Evolutionary conservation across 805 yeast species (phyloP).

Genomic region (Ascoidea tarda): DNA sequence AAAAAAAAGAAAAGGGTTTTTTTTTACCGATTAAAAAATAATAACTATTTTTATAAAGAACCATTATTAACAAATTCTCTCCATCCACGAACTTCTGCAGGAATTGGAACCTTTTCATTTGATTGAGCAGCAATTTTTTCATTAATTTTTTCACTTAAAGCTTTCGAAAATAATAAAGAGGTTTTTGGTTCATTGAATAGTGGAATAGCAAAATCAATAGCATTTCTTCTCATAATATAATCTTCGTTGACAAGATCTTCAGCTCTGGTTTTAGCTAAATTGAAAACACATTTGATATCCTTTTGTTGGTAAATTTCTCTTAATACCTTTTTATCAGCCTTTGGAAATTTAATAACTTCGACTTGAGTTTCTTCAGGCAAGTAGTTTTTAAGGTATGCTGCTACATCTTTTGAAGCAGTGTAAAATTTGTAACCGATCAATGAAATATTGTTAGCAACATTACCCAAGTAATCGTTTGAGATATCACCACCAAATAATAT

Average conservation of each 20-base stretch:
- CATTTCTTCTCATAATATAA: slow-evolving; percentile 97
- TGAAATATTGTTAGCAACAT: slow-evolving; percentile 56
- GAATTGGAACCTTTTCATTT: slow-evolving; percentile 36
- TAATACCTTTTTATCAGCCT: slow-evolving; percentile 81
- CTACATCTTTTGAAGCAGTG: slow-evolving; percentile 62
- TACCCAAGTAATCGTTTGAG: slow-evolving; percentile 51
- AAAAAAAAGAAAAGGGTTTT: too few relatives aligned
- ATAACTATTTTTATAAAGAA: too few relatives aligned
- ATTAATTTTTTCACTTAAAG: slow-evolving; percentile 58
- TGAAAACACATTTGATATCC: slow-evolving; percentile 79
- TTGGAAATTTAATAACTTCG: slow-evolving; percentile 78
- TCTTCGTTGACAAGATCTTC: slow-evolving; percentile 75
- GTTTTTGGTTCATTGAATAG: slow-evolving; percentile 96
- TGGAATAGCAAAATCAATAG: slow-evolving; percentile 95
- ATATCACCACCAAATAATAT: slow-evolving; percentile 91
- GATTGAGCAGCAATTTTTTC: slow-evolving; percentile 17
- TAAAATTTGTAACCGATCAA: slow-evolving; percentile 72
- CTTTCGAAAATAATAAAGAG: slow-evolving; percentile 70
- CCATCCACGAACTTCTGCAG: slow-evolving; percentile 88
- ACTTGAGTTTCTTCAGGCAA: slow-evolving; percentile 26
- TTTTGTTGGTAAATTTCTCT: slow-evolving; percentile 87
- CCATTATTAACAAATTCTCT: slow-evolving; percentile 56
- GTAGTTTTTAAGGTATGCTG: slow-evolving; percentile 45
- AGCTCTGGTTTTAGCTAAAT: slow-evolving; percentile 84
- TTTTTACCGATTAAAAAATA: too few relatives aligned